phyloP scores from a whole-genome alignment of 768 basidiomycete species.

The Leccinum barrowsii region DNA sequence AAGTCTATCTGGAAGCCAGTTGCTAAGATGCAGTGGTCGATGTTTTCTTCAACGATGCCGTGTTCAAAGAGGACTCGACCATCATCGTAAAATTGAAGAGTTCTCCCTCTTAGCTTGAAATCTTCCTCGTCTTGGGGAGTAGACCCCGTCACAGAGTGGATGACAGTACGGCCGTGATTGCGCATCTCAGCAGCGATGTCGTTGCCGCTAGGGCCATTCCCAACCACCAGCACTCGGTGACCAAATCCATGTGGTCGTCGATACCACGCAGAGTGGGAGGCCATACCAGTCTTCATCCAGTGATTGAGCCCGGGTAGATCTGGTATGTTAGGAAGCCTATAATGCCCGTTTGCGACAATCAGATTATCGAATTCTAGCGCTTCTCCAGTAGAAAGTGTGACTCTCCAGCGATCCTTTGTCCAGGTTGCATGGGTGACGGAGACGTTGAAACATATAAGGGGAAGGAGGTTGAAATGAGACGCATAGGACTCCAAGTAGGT shows the following conservation, averaged over 20 bases:
- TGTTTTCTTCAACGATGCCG: constrained; percentile 46
- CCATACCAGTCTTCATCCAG: constrained; percentile 54
- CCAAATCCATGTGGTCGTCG: constrained; percentile 44
- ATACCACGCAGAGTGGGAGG: constrained; percentile 68
- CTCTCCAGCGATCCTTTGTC: constrained; percentile 44
- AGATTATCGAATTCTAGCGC: constrained; percentile 52
- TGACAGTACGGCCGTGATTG: constrained; percentile 33
- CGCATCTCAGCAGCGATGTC: constrained; percentile 66
- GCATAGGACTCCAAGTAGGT: constrained; percentile 71
- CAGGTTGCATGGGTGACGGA: constrained; percentile 48
- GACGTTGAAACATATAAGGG: constrained; percentile 62
- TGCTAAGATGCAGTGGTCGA: constrained; percentile 68
- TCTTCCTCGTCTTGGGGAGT: constrained; percentile 30
- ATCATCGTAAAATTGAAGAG: constrained; percentile 38
- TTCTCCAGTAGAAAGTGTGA: constrained; percentile 40
- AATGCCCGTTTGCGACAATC: constrained; percentile 75
- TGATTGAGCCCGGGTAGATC: constrained; percentile 50
- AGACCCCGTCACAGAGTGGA: constrained; percentile 51
- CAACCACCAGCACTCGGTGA: constrained; percentile 44
- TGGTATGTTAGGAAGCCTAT: constrained; percentile 62
- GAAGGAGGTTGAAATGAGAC: constrained; percentile 51
- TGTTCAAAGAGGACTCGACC: constrained; percentile 59
- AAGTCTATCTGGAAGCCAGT: constrained; percentile 70
- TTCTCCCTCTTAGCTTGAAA: constrained; percentile 40
- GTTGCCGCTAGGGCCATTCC: constrained; percentile 60